These are phyloP conservation scores for Chlamydomonas eustigma DNA, from an alignment of 139 green algal genomes.

Conservation along the genomic window DNA sequence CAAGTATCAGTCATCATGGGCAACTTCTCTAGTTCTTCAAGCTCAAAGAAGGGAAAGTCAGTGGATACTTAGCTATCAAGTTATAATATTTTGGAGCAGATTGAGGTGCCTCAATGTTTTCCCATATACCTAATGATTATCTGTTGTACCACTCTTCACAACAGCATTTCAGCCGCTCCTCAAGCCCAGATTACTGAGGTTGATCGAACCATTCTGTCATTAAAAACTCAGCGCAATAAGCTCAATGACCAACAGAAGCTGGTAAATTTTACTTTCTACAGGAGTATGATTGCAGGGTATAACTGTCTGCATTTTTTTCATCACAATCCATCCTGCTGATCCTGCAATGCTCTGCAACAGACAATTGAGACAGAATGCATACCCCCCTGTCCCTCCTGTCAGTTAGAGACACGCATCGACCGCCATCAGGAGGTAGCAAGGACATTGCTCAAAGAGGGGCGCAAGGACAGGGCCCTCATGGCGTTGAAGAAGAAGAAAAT, in stretches of 20 bases:
- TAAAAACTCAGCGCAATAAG: constrained; percentile 73
- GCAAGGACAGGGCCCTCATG: constrained; percentile 59
- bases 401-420: constrained; percentile 48
- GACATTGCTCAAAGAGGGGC: constrained; percentile 34
- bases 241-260: constrained; percentile 58
- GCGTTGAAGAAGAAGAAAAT: constrained; percentile 70
- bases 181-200: constrained; percentile 55
- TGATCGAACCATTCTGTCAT: constrained; percentile 64
- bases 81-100: too few relatives aligned
- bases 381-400: background rate
- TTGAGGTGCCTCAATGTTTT: too few relatives aligned
- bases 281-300: background rate
- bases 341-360: background rate
- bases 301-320: background rate
- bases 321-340: background rate
- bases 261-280: constrained; percentile 21
- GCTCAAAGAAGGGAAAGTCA: too few relatives aligned
- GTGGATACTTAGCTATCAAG: too few relatives aligned
- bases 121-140: too few relatives aligned
- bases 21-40: too few relatives aligned
- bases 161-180: too few relatives aligned
- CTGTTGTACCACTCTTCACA: too few relatives aligned
- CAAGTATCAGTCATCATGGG: too few relatives aligned
- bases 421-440: constrained; percentile 37
- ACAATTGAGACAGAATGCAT: background rate